A percentile compares a stretch with the other conserved stretches of the same genome.
These are phyloP conservation scores for Purshia tridentata DNA, from an alignment of 306 rosid species.

Conservation along the genomic window DNA sequence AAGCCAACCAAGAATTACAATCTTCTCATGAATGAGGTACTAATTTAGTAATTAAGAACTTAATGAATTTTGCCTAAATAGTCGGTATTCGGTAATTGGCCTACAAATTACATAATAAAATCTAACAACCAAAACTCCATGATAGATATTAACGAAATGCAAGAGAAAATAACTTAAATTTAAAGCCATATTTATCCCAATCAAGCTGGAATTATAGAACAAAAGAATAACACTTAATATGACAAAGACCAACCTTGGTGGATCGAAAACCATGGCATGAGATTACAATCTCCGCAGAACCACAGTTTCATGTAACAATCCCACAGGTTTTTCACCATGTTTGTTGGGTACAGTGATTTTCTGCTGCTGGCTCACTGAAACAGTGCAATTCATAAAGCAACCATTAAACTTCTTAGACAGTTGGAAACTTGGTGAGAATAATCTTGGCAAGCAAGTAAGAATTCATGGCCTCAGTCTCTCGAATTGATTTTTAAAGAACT, in stretches of 20 bases:
- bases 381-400: conserved; percentile 5
- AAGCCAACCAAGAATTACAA: neutral
- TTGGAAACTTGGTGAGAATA: neutral
- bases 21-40: neutral
- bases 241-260: conserved; percentile 51
- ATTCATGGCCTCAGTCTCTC: too few relatives aligned
- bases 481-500: too few relatives aligned
- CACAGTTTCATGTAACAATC: conserved; percentile 70
- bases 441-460: too few relatives aligned
- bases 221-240: neutral
- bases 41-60: too few relatives aligned
- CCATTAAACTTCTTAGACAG: neutral
- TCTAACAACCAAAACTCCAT: neutral
- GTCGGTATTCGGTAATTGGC: too few relatives aligned
- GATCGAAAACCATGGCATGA: conserved; percentile 69
- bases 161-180: neutral
- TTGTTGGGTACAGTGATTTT: conserved; percentile 58
- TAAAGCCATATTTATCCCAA: neutral
- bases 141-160: neutral
- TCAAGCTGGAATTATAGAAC: neutral
- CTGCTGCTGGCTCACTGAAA: conserved; percentile 41
- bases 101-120: neutral
- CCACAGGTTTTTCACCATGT: conserved; percentile 60
- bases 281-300: conserved; percentile 56
- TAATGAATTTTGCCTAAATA: too few relatives aligned